Evolutionary conservation across 2,329 filamentous ascomycete species (phyloP), one percentile per base, ranked within the genome.

Genomic region (Aspergillus bombycis): DNA sequence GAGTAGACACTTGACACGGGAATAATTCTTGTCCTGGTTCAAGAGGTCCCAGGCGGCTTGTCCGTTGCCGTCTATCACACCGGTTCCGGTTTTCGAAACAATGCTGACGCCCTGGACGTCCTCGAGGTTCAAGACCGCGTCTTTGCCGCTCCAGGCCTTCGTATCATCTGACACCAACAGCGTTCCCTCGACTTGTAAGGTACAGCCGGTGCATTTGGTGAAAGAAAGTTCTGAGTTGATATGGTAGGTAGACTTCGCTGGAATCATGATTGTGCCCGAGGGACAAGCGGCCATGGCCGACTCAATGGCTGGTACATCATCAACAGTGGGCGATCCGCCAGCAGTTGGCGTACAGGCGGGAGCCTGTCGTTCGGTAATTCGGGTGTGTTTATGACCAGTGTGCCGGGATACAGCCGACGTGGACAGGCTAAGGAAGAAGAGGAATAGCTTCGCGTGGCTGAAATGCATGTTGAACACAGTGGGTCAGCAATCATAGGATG

Each of bases 291-390:
- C 52, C 52, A 54, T 54, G 19, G 52, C 52, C 1, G 52, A 34
- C 52, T 54, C 30, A n/a, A 54, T 54, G 30, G 52, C 52, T 6
- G 52, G 52, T 1, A 54, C 52, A 54, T 54, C 52, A 3, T 54
- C 52, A 1, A 54, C 30, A 3, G 52, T 54, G 19, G 28, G 19
- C 3, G 52, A 34, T 14, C 30, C 52, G 16, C 52, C 52, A 7
- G 52, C 52, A 7, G 9, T 36, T 21, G 52, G 52, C 1, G 32
- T 54, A 30, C 52, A 54, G 0, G 19, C 32, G 10, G 52, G 16
- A 3, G 19, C 14, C 16, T 11, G 8, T 34, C 19, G 50, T 12
- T 30, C 34, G 2, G 14, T 3, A 8, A 53, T n/a, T 16, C 1
- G 30, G 1, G 16, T 12, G 19, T 54, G 30, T 2, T 4, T 6